These are phyloP conservation scores for Aspergillus thermomutatus DNA, from an alignment of 2,329 filamentous ascomycete species.

Conservation along the genomic window DNA sequence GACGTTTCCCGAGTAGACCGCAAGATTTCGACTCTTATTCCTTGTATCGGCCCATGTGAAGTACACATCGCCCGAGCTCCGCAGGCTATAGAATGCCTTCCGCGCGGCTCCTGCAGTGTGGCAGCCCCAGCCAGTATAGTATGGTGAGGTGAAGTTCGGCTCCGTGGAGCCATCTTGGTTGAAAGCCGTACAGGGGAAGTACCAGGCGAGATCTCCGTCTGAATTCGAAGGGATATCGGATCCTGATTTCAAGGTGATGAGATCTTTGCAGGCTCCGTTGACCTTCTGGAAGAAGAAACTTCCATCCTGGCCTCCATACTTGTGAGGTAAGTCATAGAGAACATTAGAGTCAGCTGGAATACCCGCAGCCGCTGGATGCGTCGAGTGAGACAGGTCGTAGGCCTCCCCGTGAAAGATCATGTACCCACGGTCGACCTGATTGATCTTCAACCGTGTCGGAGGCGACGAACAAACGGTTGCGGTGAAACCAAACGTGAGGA, in stretches of 20 bases:
- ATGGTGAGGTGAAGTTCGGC: constrained; percentile 69
- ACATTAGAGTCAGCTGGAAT: constrained; percentile 75
- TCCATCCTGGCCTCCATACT: constrained; percentile 83
- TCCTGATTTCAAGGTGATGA: constrained; percentile 68
- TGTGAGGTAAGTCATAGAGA: constrained; percentile 77
- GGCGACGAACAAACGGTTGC: constrained; percentile 76
- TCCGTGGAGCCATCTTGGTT: constrained; percentile 86
- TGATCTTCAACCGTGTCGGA: constrained; percentile 70
- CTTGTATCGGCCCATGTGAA: constrained; percentile 94
- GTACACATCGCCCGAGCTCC: constrained; percentile 78
- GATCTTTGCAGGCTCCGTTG: constrained; percentile 89
- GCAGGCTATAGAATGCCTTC: constrained; percentile 71
- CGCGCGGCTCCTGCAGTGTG: constrained; percentile 72
- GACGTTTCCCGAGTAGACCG: constrained; percentile 92
- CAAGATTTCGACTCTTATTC: constrained; percentile 82
- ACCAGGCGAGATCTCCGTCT: constrained; percentile 81
- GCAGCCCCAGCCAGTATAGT: constrained; percentile 83
- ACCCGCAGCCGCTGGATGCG: constrained; percentile 75
- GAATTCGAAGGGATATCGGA: constrained; percentile 78
- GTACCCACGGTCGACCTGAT: constrained; percentile 75
- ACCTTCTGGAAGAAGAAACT: constrained; percentile 99
- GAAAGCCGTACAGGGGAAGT: constrained; percentile 88
- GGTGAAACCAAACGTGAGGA: constrained; percentile 94
- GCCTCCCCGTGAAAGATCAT: constrained; percentile 96
- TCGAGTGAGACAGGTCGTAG: constrained; percentile 74